A percentile compares a stretch with the other conserved stretches of the same genome.
phyloP scores from a whole-genome alignment of 495 filamentous ascomycete species.

The Trichoderma virens region DNA sequence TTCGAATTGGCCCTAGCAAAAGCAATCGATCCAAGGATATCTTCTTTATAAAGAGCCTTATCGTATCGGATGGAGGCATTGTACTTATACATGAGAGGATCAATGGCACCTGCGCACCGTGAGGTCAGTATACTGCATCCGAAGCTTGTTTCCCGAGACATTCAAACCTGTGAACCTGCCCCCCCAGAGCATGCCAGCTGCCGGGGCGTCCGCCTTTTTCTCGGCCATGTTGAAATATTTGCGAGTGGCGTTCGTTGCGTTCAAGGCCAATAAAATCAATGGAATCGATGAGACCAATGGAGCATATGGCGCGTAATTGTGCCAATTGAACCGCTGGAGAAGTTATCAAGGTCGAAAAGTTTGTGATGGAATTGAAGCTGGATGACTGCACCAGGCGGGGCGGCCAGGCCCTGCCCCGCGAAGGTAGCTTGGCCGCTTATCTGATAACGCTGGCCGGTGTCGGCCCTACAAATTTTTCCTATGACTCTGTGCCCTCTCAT shows the following conservation, averaged over 20 bases:
- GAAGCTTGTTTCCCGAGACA: conserved; percentile 14
- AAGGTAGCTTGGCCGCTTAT: too few species aligned
- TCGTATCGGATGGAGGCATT: conserved; percentile 71
- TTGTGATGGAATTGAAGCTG: not conserved
- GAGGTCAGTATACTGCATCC: conserved; percentile 17
- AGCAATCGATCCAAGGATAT: conserved; percentile 67
- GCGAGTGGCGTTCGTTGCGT: not conserved
- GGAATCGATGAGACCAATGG: not conserved
- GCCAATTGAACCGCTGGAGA: not conserved
- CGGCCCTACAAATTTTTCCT: too few species aligned
- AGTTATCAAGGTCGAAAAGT: not conserved
- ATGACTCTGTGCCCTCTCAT: too few species aligned
- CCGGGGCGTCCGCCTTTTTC: conserved; percentile 16
- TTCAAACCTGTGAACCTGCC: conserved; percentile 60
- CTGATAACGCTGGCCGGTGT: too few species aligned
- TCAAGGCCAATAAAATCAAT: not conserved
- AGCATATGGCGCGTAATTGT: not conserved
- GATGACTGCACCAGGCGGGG: too few species aligned
- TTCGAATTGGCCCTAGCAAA: conserved; percentile 73
- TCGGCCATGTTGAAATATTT: conserved; percentile 8
- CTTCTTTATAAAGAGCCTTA: conserved; percentile 64
- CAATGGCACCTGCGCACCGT: conserved; percentile 49
- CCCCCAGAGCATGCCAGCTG: conserved; percentile 66
- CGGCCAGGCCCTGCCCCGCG: too few species aligned
- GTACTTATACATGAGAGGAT: conserved; percentile 76